A percentile compares a stretch with the other conserved stretches of the same genome.
Conservation (phyloP, 2,329 filamentous ascomycete species). For the Fusarium sacchari region DNA sequence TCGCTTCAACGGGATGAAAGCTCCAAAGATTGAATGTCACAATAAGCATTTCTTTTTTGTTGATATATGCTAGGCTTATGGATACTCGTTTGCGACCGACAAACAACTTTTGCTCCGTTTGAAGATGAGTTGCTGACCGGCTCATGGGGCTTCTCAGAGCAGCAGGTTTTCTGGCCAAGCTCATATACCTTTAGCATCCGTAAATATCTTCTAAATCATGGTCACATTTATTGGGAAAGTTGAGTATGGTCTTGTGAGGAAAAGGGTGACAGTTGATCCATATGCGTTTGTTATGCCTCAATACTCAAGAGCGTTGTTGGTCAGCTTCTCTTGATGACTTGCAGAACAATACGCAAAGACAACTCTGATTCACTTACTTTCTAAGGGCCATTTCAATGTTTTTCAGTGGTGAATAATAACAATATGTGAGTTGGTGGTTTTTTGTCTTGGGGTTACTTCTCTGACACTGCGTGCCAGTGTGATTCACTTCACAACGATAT, state of each 20-base stretch:
- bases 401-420: background rate
- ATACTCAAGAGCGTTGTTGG: background rate
- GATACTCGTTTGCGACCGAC: background rate
- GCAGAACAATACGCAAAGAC: background rate
- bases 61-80: background rate
- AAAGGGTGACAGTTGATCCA: background rate
- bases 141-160: background rate
- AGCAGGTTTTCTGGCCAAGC: background rate
- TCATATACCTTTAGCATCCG: background rate
- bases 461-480: slow-evolving; percentile 2
- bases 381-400: background rate
- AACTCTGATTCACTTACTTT: background rate
- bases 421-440: background rate
- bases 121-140: background rate
- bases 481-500: background rate
- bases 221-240: background rate
- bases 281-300: background rate
- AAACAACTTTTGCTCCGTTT: background rate
- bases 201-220: background rate
- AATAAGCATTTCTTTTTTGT: too few species aligned
- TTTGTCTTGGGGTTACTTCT: background rate
- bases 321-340: background rate
- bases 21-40: rapidly evolving
- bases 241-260: background rate
- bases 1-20: too few species aligned